Evolutionary conservation across 192 early-diverging fungal species (phyloP), one percentile per base, ranked within the genome.

Genomic region (Lobosporangium transversale): DNA sequence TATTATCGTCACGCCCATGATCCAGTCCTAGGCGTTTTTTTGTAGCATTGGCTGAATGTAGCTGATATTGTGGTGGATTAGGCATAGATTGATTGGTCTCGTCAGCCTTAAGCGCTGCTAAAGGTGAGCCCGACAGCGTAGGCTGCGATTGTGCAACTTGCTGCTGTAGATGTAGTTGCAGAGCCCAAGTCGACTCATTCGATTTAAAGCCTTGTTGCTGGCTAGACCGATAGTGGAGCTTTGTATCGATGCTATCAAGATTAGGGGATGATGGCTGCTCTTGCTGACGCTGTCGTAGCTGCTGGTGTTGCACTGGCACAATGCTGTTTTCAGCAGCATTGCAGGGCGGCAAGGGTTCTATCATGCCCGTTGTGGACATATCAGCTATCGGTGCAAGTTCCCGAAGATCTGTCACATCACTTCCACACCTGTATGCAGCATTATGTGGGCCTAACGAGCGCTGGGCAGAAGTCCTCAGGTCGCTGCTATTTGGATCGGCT

Each of bases 111-210:
- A 65, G 11, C 21, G 45, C 1, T 15, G 20, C 8, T 32, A 51
- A 50, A 15, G 29, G 30, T 23, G 58, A n/a, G n/a, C n/a, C n/a
- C n/a, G n/a, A n/a, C n/a, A n/a, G 32, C 9, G 42, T 30, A 10
- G 4, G 35, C 29, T 49, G 50, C n/a, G 17, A 27, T 21, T 24
- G 61, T 15, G 27, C 27, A 1, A 2, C 9, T 20, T 52, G 61
- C 30, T 53, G 61, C 6, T 42, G 49, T n/a, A 24, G 50, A 42
- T 59, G 66, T 32, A 56, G 32, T 33, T 49, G 55, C 11, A 52
- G 23, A 2, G 48, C 54, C 66, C 66, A 68, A 45, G 66, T 68
- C 24, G 58, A 36, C 26, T 55, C 66, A 30, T 24, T 43, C 1
- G 51, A 24, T 20, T 44, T 55, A 18, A 44, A 35, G 30, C 58